A percentile compares a stretch with the other conserved stretches of the same genome.
Evolutionary conservation across 2,329 filamentous ascomycete species (phyloP).

Genomic region (Xylaria sp.): DNA sequence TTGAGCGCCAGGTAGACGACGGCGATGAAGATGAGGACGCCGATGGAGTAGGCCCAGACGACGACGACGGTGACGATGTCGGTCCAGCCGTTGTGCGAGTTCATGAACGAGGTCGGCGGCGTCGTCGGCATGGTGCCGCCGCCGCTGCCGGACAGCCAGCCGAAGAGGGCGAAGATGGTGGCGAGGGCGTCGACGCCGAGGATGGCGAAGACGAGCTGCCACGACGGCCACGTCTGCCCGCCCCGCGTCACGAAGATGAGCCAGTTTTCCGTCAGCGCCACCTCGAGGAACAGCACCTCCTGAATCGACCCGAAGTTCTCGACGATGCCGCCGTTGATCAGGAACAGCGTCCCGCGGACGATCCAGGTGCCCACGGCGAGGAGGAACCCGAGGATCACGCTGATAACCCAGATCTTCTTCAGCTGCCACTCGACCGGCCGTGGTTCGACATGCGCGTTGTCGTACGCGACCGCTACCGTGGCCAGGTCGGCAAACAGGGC

Average conservation of each 20-base stretch:
- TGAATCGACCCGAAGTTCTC: conserved; percentile 74
- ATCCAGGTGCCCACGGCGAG: conserved; percentile 70
- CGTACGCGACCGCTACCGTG: conserved; percentile 73
- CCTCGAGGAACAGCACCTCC: conserved; percentile 73
- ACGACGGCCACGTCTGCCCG: conserved; percentile 69
- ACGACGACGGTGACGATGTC: conserved; percentile 59
- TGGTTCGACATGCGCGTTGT: conserved; percentile 71
- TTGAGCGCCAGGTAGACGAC: conserved; percentile 54
- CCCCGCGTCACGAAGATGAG: conserved; percentile 77
- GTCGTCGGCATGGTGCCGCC: conserved; percentile 44
- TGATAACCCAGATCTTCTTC: conserved; percentile 75
- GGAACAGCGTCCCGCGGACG: conserved; percentile 66
- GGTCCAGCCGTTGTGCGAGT: conserved; percentile 51
- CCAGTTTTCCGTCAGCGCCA: conserved; percentile 75
- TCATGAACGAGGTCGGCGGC: conserved; percentile 35
- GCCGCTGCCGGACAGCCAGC: conserved; percentile 60
- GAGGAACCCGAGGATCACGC: conserved; percentile 64
- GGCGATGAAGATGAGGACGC: conserved; percentile 54
- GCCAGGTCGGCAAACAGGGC: conserved; percentile 74
- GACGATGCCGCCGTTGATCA: conserved; percentile 69
- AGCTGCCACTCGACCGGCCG: conserved; percentile 75
- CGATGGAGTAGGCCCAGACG: conserved; percentile 56
- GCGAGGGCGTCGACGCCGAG: conserved; percentile 68
- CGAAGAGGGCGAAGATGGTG: conserved; percentile 71
- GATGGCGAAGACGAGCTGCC: conserved; percentile 70